Conservation (phyloP, 2,329 filamentous ascomycete genomes). For the Cyphellophora attinorum region DNA sequence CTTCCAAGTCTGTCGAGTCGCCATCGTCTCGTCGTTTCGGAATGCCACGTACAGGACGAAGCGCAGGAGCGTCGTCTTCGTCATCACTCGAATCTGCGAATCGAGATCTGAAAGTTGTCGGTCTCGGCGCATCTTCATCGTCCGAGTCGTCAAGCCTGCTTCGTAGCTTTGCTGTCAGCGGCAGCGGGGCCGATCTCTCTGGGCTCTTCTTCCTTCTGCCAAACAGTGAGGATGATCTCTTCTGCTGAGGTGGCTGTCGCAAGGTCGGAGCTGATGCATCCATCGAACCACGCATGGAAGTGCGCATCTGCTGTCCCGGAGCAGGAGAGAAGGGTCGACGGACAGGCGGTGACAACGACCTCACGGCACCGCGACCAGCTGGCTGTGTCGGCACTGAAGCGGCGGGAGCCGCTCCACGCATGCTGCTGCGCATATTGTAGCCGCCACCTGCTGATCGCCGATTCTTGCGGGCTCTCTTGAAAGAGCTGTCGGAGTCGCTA, state of each 20-base stretch:
- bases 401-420: slow-evolving; percentile 47
- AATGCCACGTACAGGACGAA: slow-evolving; percentile 50
- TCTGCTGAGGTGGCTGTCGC: slow-evolving; percentile 15
- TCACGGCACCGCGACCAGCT: slow-evolving; percentile 51
- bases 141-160: slow-evolving; percentile 52
- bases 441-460: slow-evolving; percentile 30
- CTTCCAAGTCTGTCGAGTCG: slow-evolving; percentile 53
- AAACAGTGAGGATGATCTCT: slow-evolving; percentile 30
- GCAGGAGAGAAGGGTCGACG: slow-evolving; percentile 36
- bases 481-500: slow-evolving; percentile 66
- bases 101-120: slow-evolving; percentile 42
- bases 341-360: slow-evolving; percentile 58
- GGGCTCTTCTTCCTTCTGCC: slow-evolving; percentile 24
- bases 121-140: slow-evolving; percentile 43
- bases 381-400: slow-evolving; percentile 29
- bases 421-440: slow-evolving; percentile 60
- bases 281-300: slow-evolving; percentile 40
- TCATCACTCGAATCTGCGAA: slow-evolving; percentile 40
- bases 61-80: slow-evolving; percentile 15
- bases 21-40: slow-evolving; percentile 50
- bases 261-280: slow-evolving; percentile 23
- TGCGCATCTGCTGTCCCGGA: slow-evolving; percentile 33
- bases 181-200: slow-evolving; percentile 1
- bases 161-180: slow-evolving; percentile 35
- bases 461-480: slow-evolving; percentile 52